These are phyloP conservation scores for Colletotrichum simmondsii DNA, from an alignment of 2,329 filamentous ascomycete species.

Conservation along the genomic window DNA sequence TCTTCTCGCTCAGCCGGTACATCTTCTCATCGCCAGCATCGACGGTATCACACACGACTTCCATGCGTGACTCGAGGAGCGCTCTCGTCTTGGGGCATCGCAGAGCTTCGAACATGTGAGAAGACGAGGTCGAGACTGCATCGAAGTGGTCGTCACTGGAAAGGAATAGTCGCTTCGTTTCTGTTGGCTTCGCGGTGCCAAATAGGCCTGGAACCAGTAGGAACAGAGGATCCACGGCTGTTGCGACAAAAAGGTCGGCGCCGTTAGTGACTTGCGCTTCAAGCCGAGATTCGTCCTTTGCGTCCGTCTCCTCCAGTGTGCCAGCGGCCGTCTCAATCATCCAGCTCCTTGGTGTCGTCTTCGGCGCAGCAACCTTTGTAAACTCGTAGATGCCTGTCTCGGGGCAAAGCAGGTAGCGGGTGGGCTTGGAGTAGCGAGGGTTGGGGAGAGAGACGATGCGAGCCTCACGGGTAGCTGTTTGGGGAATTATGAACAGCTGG, in stretches of 20 bases:
- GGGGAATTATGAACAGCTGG: conserved; percentile 71
- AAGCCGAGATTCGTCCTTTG: conserved; percentile 33
- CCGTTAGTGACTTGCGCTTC: conserved; percentile 63
- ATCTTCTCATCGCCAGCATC: conserved; percentile 86
- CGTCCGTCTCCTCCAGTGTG: conserved; percentile 34
- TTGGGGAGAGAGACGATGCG: conserved; percentile 70
- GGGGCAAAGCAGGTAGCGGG: conserved; percentile 72
- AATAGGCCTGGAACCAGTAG: conserved; percentile 79
- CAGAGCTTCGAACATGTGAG: conserved; percentile 70
- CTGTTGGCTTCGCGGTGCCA: conserved; percentile 55
- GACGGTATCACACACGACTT: conserved; percentile 80
- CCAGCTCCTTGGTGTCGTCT: conserved; percentile 69
- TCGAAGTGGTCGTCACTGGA: conserved; percentile 80
- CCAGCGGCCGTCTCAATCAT: conserved; percentile 56
- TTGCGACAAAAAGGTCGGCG: conserved; percentile 85
- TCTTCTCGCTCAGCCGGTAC: conserved; percentile 81
- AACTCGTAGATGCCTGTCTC: conserved; percentile 74
- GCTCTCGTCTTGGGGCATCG: conserved; percentile 56
- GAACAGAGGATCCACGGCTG: conserved; percentile 86
- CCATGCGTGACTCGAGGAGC: conserved; percentile 73
- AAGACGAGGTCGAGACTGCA: conserved; percentile 63
- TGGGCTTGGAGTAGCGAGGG: conserved; percentile 64
- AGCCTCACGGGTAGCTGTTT: conserved; percentile 61
- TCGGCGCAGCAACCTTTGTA: conserved; percentile 65
- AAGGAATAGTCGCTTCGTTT: conserved; percentile 72